Base-by-base conservation (phyloP, 164 flowering plant genomes). In the Piper betle region DNA sequence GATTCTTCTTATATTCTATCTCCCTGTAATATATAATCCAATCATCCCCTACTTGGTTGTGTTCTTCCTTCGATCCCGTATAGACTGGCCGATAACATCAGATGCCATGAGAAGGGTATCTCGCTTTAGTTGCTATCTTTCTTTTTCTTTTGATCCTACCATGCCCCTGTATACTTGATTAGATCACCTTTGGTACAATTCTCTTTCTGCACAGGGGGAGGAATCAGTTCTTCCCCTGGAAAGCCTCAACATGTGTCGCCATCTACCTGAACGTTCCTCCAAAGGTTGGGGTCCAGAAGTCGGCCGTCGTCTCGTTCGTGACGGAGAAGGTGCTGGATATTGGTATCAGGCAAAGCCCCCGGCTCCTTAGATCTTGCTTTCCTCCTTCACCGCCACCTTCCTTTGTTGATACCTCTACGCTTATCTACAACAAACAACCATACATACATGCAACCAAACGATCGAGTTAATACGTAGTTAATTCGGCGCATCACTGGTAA, bases 281-380 rank as follows among this genome's bases (percentile, higher is more conserved):
- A 55, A 80, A 84, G 37, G 86, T 80, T 5, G 94, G 90, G 4
- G 80, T 80, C 90, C 84, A 87, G 65, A 79, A 81, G 72, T 87
- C 94, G 39, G 80, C 78, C 0, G 84, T 59, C 2, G 79, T 75
- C 59, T 84, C 94, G n/a, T 79, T 80, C 40, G 77, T 68, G 11
- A 80, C 84, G 33, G 85, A 80, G 64, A 70, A 84, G 37, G 85
- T 84, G 69, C 84, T 84, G 9, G 94, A 83, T n/a, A 83, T 72
- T 1, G 90, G 94, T 7, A 87, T 83, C 40, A 87, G 73, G 64
- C 94, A 87, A 38, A 87, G 70, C 19, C 90, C 94, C 40, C 86
- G 78, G 70, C 86, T 84, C 71, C 86, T 66, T 1, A 87, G 81
- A 71, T 83, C 88, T 70, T 76, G 82, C 63, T 75, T 77, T 2